phyloP scores from a whole-genome alignment of 768 basidiomycete genomes.

The Sporobolomyces phaffii region DNA sequence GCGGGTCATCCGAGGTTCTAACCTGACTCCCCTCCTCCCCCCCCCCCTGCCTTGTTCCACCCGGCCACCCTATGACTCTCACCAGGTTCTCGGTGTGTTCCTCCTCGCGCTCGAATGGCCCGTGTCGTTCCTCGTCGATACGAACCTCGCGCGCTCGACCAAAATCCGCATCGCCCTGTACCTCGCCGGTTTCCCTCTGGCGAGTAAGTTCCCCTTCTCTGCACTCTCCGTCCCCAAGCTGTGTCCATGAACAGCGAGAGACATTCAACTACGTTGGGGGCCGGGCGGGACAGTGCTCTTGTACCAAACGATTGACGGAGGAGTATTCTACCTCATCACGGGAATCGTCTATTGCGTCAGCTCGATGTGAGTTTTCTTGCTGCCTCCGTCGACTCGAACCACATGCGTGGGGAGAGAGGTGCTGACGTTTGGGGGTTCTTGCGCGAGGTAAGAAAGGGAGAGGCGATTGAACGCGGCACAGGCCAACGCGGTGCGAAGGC shows the following conservation, averaged over 20 bases:
- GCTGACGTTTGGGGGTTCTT: no score
- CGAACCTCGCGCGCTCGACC: constrained; percentile 30
- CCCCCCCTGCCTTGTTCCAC: neutral
- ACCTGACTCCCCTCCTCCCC: no score
- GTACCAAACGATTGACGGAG: constrained; percentile 72
- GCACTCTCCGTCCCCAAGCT: constrained; percentile 70
- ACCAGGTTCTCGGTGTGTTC: constrained; percentile 54
- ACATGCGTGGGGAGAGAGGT: no score
- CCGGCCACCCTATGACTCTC: neutral
- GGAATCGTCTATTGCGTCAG: constrained; percentile 63
- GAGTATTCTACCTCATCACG: constrained; percentile 71
- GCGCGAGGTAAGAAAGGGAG: no score
- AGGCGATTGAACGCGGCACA: no score
- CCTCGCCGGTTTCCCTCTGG: constrained; percentile 56
- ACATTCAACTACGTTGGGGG: no score
- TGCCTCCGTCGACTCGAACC: neutral
- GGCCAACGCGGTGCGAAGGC: no score
- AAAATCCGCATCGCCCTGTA: constrained; percentile 57
- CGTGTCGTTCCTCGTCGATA: constrained; percentile 49
- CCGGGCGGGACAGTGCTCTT: constrained; percentile 17
- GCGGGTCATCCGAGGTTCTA: no score
- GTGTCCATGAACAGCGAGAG: constrained; percentile 48
- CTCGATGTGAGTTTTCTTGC: neutral
- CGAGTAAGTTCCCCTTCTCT: constrained; percentile 55
- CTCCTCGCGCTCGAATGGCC: constrained; percentile 70